These are phyloP conservation scores for Colletotrichum godetiae DNA, from an alignment of 2,329 filamentous ascomycete species.

Conservation along the genomic window DNA sequence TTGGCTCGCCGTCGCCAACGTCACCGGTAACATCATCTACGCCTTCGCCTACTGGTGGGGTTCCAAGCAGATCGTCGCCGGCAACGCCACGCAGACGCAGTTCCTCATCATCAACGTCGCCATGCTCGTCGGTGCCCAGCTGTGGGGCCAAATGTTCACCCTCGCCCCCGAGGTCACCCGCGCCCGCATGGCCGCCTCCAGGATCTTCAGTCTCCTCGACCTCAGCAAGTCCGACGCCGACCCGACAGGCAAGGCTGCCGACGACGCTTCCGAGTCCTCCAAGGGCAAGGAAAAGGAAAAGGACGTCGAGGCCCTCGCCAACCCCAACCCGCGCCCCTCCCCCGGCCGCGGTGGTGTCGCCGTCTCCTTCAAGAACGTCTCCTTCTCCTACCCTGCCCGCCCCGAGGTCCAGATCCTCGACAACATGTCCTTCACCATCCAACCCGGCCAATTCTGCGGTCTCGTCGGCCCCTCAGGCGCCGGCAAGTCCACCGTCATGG, in stretches of 20 bases:
- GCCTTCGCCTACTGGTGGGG: constrained; percentile 87
- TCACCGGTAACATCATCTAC: constrained; percentile 75
- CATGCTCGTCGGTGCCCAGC: constrained; percentile 77
- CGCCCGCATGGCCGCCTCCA: constrained; percentile 69
- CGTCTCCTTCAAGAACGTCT: constrained; percentile 68
- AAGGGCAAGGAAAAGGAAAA: constrained; percentile 40
- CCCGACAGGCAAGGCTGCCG: constrained; percentile 37
- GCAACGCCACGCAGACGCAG: constrained; percentile 72
- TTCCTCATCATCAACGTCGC: constrained; percentile 81
- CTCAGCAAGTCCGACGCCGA: constrained; percentile 43
- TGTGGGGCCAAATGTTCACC: constrained; percentile 80
- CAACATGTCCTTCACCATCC: constrained; percentile 66
- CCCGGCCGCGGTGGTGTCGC: constrained; percentile 50
- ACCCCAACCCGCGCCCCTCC: constrained; percentile 39
- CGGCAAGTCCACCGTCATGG: constrained; percentile 75
- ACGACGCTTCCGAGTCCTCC: constrained; percentile 36
- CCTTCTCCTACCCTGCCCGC: constrained; percentile 74
- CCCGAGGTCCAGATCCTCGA: constrained; percentile 68
- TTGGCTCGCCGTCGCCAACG: constrained; percentile 70
- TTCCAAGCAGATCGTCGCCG: constrained; percentile 74
- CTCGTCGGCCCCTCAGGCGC: constrained; percentile 75
- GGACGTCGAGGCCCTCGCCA: constrained; percentile 53
- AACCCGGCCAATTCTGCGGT: constrained; percentile 70
- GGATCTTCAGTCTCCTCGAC: constrained; percentile 65
- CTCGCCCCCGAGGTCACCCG: constrained; percentile 80